Evolutionary conservation across 352 stramenopile species (phyloP), one percentile per base, ranked within the genome.

Genomic region (Thalassiosira exigua): DNA sequence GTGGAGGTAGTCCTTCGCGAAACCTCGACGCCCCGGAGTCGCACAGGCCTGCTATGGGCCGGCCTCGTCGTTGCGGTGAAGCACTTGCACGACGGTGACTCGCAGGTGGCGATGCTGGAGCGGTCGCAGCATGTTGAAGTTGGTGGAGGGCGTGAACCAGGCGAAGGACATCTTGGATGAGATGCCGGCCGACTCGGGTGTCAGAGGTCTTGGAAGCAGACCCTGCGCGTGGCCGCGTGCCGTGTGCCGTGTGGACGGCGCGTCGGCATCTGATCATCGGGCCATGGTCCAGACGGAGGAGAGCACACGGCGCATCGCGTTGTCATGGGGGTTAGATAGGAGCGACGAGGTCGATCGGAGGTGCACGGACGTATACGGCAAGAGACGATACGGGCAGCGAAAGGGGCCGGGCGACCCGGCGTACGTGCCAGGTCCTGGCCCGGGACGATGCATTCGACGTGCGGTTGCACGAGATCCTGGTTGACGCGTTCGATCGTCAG

Each of bases 101-200:
- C 83, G 22, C 77, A 82, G 75, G 21, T 32, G 21, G 79, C 79
- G 67, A 54, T 44, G 27, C 82, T 69, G 72, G 81, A 88, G 66
- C 53, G 44, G 4, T 54, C 69, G 22, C 86, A 86, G 21, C 26
- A 27, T 17, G 30, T 0, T 74, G 12, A 21, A 81, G 26, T 88
- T 69, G 62, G 68, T 74, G 11, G 48, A 67, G 48, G 14, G 33
- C 17, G 21, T 64, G 21, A 75, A 79, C 39, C 64, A 12, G 21
- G 57, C 69, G 12, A 70, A 76, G 24, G 66, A 86, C 27, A 36
- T 54, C 46, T 64, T 81, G 36, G 59, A 69, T 7, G 60, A 69
- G 27, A 73, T 53, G 24, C 39, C 83, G 50, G 60, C 74, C 11
- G 74, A 68, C 14, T 58, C 71, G 22, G 33, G 27, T 14, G 0